phyloP scores from a whole-genome alignment of 2,329 filamentous ascomycete species.

The Lachnellula occidentalis region DNA sequence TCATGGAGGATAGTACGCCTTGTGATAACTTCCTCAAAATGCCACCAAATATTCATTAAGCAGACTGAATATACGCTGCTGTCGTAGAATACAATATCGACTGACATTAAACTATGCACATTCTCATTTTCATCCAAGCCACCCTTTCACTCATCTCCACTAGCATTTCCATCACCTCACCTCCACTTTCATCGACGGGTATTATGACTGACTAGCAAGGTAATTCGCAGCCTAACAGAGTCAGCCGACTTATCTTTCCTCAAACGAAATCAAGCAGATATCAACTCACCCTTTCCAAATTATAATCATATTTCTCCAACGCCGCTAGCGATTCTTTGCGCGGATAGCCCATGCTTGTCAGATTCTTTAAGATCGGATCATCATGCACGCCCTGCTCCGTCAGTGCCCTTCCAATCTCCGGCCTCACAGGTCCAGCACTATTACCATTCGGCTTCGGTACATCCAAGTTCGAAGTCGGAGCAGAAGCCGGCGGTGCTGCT shows the following conservation, averaged over 20 bases:
- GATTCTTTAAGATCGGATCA: constrained; percentile 82
- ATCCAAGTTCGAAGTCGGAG: constrained; percentile 19
- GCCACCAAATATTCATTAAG: no score
- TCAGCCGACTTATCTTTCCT: background rate
- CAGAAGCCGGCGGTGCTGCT: background rate
- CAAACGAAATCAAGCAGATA: background rate
- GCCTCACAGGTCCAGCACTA: constrained; percentile 27
- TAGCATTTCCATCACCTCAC: background rate
- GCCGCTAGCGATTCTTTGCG: constrained; percentile 69
- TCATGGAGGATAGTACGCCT: no score
- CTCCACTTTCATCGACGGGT: background rate
- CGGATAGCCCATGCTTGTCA: constrained; percentile 85
- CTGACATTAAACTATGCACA: constrained; percentile 16
- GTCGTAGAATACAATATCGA: constrained; percentile 12
- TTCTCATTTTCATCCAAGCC: background rate
- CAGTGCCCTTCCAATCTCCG: constrained; percentile 59
- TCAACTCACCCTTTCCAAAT: constrained; percentile 77
- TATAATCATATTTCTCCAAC: constrained; percentile 92
- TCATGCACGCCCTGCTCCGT: constrained; percentile 75
- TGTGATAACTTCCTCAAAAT: no score
- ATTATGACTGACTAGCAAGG: constrained; percentile 30
- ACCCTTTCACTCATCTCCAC: background rate
- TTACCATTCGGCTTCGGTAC: constrained; percentile 19
- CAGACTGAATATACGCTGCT: background rate
- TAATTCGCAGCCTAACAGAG: constrained; percentile 31